Base-by-base conservation (phyloP, 176 grass and related monocot genomes). In the Cymbopogon citratus region DNA sequence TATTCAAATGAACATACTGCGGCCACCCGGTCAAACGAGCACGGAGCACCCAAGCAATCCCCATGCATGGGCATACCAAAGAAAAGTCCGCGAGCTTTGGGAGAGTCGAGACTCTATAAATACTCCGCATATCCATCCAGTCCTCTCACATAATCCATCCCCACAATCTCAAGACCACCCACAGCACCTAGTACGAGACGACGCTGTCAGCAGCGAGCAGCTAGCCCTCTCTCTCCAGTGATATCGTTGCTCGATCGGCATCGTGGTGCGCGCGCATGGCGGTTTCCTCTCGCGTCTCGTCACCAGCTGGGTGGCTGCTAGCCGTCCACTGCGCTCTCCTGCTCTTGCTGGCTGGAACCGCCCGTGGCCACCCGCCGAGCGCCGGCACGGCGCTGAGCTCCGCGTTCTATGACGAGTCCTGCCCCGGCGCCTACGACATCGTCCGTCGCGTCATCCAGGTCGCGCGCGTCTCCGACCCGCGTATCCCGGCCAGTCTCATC, bases 401-500 rank as follows among this genome's bases (percentile, higher is more conserved):
- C 11, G 1, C 57, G 7, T 80, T 80, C 76, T 86, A 86, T 43
- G 67, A 86, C 16, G 9, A 0, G 16, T 43, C 84, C 3, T 86
- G 84, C 68, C 68, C 76, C 2, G 0, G 11, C 16, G 76, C 43
- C 6, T 12, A 79, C 15, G 23, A 80, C 67, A 0, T 73, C 57
- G 76, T 79, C 27, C 75, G 84, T 1, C 84, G 84, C 43, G 76
- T 79, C 2, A 79, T 85, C 76, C 75, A 64, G 66, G 15, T 40
- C n/a, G 75, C 75, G 0, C 66, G 83, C 1, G 56, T 51, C 52
- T 34, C 83, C 33, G 85, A 78, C 60, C 74, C 69, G 19, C 85
- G 86, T 28, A 63, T 89, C 33, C 81, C 38, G 24, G 63, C 43
- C 75, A 78, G 75, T n/a, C 57, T 65, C 85, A 65, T 48, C 80